These are phyloP conservation scores for Colletotrichum limetticola DNA, from an alignment of 2,329 filamentous ascomycete species.

Conservation along the genomic window DNA sequence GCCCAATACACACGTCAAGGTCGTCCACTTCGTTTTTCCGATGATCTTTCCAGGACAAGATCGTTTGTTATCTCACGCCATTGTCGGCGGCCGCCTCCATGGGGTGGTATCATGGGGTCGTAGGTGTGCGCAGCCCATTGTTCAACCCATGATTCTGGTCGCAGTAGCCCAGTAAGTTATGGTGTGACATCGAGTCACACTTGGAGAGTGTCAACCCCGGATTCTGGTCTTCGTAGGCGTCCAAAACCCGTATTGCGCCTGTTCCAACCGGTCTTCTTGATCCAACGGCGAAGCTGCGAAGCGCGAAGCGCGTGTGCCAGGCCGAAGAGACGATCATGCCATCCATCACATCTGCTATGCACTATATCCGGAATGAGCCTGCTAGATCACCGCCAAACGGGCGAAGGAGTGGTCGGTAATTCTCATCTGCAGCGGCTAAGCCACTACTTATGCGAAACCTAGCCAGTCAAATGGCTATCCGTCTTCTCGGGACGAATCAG, in stretches of 20 bases:
- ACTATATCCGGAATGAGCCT: constrained; percentile 18
- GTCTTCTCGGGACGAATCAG: constrained; percentile 32
- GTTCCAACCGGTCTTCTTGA: not conserved
- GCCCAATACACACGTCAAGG: constrained; percentile 15
- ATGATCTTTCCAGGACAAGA: constrained; percentile 8
- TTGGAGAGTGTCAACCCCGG: not conserved
- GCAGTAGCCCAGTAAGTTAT: not conserved
- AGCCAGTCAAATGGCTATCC: constrained; percentile 28
- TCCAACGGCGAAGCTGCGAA: constrained; percentile 15
- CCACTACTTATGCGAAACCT: constrained; percentile 22
- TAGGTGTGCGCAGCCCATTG: not conserved
- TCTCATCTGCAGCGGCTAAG: constrained; percentile 36
- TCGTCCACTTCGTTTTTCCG: constrained; percentile 5
- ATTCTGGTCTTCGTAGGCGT: not conserved
- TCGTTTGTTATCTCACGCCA: constrained; percentile 18
- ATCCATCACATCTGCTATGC: constrained; percentile 23
- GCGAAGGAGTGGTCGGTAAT: constrained; percentile 31
- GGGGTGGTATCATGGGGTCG: not conserved
- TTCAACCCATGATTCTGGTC: not conserved
- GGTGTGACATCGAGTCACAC: not conserved
- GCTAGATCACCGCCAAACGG: constrained; percentile 29
- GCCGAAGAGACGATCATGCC: constrained; percentile 21
- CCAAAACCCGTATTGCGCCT: constrained; percentile 3
- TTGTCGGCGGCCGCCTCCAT: not conserved
- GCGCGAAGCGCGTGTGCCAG: constrained; percentile 30